phyloP scores from a whole-genome alignment of 1,139 yeast species.

The Yamadazyma jaroonii region DNA sequence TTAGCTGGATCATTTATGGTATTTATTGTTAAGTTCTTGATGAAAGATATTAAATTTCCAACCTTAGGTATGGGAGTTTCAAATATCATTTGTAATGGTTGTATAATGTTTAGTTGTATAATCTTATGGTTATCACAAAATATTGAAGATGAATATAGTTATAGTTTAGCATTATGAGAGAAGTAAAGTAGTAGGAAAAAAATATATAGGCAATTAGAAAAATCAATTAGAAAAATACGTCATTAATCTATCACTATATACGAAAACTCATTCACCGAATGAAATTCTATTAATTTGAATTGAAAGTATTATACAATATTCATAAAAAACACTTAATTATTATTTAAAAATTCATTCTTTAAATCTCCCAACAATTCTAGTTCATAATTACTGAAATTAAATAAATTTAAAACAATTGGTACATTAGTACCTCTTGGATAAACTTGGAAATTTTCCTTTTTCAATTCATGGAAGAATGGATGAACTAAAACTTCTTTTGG shows the following conservation, averaged over 20 bases:
- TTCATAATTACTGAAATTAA: constrained; percentile 55
- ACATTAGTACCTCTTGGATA: constrained; percentile 51
- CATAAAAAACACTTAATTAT: constrained; percentile 1
- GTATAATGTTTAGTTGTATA: constrained; percentile 84
- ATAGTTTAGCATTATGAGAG: constrained; percentile 72
- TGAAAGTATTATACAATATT: background rate
- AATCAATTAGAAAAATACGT: background rate
- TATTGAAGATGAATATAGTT: constrained; percentile 92
- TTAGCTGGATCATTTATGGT: constrained; percentile 90
- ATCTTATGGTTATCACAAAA: constrained; percentile 91
- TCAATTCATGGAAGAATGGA: constrained; percentile 68
- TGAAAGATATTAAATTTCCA: constrained; percentile 78
- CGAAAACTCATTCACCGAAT: constrained; percentile 6
- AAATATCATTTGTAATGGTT: constrained; percentile 76
- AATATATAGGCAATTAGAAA: background rate
- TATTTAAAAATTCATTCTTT: constrained; percentile 28
- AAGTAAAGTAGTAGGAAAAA: background rate
- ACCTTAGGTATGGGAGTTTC: constrained; percentile 94
- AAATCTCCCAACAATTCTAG: constrained; percentile 46
- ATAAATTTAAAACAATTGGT: constrained; percentile 44
- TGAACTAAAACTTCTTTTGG: constrained; percentile 70
- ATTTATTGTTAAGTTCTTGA: constrained; percentile 75
- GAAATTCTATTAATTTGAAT: constrained; percentile 3
- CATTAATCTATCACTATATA: constrained; percentile 6
- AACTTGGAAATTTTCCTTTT: constrained; percentile 54